Conservation (phyloP, 148 eudicot species). For the Camellia granthamiana region DNA sequence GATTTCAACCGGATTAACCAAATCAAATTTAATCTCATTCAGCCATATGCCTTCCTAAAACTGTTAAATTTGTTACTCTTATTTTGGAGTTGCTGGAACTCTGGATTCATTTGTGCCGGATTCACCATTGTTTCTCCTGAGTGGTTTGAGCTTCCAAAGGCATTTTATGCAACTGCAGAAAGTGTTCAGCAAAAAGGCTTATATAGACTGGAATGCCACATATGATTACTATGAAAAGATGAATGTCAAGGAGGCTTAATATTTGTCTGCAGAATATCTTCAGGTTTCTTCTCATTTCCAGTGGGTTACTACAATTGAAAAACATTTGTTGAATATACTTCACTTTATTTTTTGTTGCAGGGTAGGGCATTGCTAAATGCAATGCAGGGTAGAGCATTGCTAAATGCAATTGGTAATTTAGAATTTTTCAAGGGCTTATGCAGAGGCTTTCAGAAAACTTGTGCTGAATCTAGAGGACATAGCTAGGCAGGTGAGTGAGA, state of each 20-base stretch:
- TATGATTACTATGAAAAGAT: conserved; percentile 67
- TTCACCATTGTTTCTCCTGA: conserved; percentile 78
- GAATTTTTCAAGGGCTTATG: conserved; percentile 75
- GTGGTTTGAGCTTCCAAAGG: conserved; percentile 70
- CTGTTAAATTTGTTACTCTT: neutral
- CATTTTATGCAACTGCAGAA: conserved; percentile 83
- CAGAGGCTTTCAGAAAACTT: conserved; percentile 71
- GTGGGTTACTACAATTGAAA: neutral
- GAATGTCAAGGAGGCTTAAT: conserved; percentile 89
- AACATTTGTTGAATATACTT: neutral
- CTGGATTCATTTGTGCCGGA: conserved; percentile 12
- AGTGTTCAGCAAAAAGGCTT: conserved; percentile 73
- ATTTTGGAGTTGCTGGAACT: neutral
- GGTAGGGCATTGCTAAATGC: no score
- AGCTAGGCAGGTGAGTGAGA: conserved; percentile 58
- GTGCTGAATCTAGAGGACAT: conserved; percentile 69
- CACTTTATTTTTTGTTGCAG: neutral
- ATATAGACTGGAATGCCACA: conserved; percentile 79
- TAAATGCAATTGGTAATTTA: conserved; percentile 82
- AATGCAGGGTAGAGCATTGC: conserved; percentile 84
- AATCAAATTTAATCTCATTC: neutral
- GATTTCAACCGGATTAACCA: neutral
- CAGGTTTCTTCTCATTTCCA: conserved; percentile 50
- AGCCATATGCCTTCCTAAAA: neutral
- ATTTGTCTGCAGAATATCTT: conserved; percentile 84